Evolutionary conservation across 164 flowering plant species (phyloP).

Genomic region (Warburgia ugandensis): DNA sequence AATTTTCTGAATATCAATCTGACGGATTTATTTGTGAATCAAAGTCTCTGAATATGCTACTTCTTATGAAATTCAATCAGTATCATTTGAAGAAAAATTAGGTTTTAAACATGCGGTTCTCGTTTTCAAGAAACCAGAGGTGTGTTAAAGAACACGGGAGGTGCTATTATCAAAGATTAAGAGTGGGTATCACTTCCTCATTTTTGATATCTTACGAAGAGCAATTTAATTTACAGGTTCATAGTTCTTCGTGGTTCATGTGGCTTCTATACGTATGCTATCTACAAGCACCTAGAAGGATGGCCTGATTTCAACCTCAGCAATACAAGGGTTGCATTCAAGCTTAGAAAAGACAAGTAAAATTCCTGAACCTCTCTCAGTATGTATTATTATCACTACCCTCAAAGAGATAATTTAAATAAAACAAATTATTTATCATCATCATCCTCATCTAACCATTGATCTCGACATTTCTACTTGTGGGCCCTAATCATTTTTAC

Average conservation of each 20-base stretch:
- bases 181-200: not conserved
- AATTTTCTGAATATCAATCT: too few relatives aligned
- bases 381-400: not conserved
- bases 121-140: too few relatives aligned
- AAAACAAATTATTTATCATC: not conserved
- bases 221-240: constrained; percentile 34
- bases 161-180: not conserved
- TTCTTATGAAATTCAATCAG: too few relatives aligned
- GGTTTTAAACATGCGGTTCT: too few relatives aligned
- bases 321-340: constrained; percentile 65
- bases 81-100: too few relatives aligned
- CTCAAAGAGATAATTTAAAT: not conserved
- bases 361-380: not conserved
- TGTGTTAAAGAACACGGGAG: too few relatives aligned
- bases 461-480: too few relatives aligned
- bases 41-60: too few relatives aligned
- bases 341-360: constrained; percentile 82
- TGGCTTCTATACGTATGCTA: constrained; percentile 79
- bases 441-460: too few relatives aligned
- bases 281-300: constrained; percentile 67
- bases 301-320: constrained; percentile 67
- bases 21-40: too few relatives aligned
- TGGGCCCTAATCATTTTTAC: too few relatives aligned
- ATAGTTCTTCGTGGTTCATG: constrained; percentile 64
- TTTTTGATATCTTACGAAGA: not conserved